phyloP scores from a whole-genome alignment of 345 rosid genomes.

The Salix suchowensis region DNA sequence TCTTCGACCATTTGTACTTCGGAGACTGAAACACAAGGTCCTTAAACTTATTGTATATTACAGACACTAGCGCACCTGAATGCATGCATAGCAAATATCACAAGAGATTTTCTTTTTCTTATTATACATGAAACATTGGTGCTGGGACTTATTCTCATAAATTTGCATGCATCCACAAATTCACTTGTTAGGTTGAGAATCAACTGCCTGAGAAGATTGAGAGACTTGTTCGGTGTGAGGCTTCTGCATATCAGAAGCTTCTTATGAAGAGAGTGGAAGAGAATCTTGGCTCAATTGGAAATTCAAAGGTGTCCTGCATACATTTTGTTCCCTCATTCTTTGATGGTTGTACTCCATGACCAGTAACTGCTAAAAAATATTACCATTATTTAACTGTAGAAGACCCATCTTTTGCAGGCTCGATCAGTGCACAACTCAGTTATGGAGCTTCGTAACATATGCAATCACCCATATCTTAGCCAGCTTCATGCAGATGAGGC shows the following conservation, averaged over 20 bases:
- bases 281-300: constrained; percentile 84
- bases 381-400: constrained; percentile 2
- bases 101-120: background rate
- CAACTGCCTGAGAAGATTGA: constrained; percentile 87
- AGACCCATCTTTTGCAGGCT: constrained; percentile 37
- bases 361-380: background rate
- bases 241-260: constrained; percentile 92
- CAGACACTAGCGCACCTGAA: background rate
- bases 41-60: constrained; percentile 5
- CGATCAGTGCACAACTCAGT: constrained; percentile 91
- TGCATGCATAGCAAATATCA: background rate
- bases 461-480: constrained; percentile 95
- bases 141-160: background rate
- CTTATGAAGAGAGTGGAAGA: constrained; percentile 92
- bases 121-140: background rate
- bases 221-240: constrained; percentile 85
- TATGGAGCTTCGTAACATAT: constrained; percentile 93
- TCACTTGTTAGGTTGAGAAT: constrained; percentile 68
- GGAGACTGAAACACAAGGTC: constrained; percentile 95
- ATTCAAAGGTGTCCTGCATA: constrained; percentile 50
- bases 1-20: constrained; percentile 89
- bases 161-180: constrained; percentile 15
- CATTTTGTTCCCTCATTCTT: background rate
- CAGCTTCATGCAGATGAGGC: constrained; percentile 94
- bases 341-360: constrained; percentile 1